Percentiles rank a stretch among this genome's conserved stretches.
phyloP scores from a whole-genome alignment of 495 filamentous ascomycete genomes.

The Penicillium taxi region DNA sequence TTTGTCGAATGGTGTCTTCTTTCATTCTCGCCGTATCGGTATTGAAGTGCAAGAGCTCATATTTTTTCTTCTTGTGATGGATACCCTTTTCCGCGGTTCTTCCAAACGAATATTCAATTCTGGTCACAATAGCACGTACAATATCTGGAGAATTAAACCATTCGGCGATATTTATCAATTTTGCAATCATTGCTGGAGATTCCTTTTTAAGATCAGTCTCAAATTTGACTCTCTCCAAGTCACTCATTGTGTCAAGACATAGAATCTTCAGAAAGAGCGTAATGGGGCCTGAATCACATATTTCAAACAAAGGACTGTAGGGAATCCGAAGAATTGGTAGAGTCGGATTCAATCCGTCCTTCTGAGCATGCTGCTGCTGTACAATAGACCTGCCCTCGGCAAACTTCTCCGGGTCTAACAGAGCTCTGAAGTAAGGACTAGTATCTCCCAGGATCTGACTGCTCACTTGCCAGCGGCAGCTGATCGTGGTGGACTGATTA shows the following conservation, averaged over 20 bases:
- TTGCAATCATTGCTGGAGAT: constrained; percentile 25
- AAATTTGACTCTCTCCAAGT: constrained; percentile 15
- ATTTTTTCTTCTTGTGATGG: too few species aligned
- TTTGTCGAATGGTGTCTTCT: constrained; percentile 38
- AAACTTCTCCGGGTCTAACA: constrained; percentile 44
- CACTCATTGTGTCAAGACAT: constrained; percentile 20
- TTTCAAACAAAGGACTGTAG: constrained; percentile 11
- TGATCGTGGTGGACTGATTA: constrained; percentile 6
- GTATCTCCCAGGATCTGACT: constrained; percentile 24
- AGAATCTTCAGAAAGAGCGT: constrained; percentile 33
- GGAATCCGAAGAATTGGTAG: constrained; percentile 27
- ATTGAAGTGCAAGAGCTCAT: background rate
- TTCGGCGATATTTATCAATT: constrained; percentile 31
- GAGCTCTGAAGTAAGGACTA: constrained; percentile 39
- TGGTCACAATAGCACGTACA: constrained; percentile 10
- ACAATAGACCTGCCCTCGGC: constrained; percentile 34
- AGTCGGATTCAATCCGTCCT: background rate
- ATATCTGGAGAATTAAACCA: constrained; percentile 27
- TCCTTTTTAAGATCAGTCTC: constrained; percentile 19
- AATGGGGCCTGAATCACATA: constrained; percentile 28
- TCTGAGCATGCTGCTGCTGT: constrained; percentile 10
- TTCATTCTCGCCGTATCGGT: constrained; percentile 12
- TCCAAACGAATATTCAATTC: constrained; percentile 25
- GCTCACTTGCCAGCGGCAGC: constrained; percentile 28
- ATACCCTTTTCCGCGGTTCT: too few species aligned